These are phyloP conservation scores for Euphorbia celastroides DNA, from an alignment of 441 rosid genomes.

Conservation along the genomic window DNA sequence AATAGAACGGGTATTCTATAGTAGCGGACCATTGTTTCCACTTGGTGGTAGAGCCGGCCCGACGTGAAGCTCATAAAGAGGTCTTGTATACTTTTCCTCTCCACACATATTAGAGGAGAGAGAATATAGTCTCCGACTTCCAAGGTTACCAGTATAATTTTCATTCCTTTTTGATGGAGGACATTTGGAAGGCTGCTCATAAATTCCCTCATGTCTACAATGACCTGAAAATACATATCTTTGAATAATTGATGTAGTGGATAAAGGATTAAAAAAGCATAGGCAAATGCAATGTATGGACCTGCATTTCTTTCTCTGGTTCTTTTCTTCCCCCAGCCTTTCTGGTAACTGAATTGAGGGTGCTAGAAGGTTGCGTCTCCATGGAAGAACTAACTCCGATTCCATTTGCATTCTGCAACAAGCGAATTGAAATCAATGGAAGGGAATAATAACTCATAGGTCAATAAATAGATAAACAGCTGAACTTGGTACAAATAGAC, in stretches of 20 bases:
- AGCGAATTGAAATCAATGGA: conserved; percentile 13
- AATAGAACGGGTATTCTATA: conserved; percentile 93
- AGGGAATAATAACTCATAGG: conserved; percentile 19
- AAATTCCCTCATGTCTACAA: conserved; percentile 98
- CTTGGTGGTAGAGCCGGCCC: conserved; percentile 93
- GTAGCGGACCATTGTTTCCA: conserved; percentile 83
- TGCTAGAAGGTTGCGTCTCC: conserved; percentile 56
- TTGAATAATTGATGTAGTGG: not conserved
- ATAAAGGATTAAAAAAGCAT: conserved; percentile 6
- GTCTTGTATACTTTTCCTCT: conserved; percentile 93
- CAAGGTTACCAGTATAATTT: conserved; percentile 76
- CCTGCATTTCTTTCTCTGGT: conserved; percentile 87
- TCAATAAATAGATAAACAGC: no score
- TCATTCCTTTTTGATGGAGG: conserved; percentile 94
- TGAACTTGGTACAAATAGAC: no score
- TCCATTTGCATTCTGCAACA: conserved; percentile 58
- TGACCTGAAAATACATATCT: conserved; percentile 45
- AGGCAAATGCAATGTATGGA: conserved; percentile 13
- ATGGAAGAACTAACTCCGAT: conserved; percentile 49
- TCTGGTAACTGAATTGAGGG: conserved; percentile 77
- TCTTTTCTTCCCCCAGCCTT: conserved; percentile 97
- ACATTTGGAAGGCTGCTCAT: conserved; percentile 99
- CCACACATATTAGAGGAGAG: conserved; percentile 83
- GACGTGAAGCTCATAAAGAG: conserved; percentile 90
- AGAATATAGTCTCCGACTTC: conserved; percentile 94